Conservation (phyloP, 2,329 filamentous ascomycete genomes). For the Xylariaceae sp. region DNA sequence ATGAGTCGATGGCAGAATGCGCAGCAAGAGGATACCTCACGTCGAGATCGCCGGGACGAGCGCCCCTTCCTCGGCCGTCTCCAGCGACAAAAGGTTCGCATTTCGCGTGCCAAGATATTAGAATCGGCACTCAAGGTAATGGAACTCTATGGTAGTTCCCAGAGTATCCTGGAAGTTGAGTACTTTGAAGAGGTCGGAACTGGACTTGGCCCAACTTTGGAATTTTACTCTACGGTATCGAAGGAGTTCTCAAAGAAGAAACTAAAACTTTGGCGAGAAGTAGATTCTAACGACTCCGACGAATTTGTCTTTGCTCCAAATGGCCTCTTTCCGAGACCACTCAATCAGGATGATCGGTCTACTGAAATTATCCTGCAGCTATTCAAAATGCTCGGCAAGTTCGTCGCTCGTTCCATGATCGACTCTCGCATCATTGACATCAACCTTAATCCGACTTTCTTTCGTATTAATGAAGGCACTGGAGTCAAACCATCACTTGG, state of each 20-base stretch:
- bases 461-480: constrained; percentile 82
- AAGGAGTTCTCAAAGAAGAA: constrained; percentile 98
- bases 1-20: constrained; percentile 98
- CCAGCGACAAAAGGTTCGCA: constrained; percentile 97
- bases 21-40: constrained; percentile 78
- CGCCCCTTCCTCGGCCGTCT: constrained; percentile 88
- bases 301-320: constrained; percentile 86
- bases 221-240: constrained; percentile 97
- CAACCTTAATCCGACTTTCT: constrained; percentile 96
- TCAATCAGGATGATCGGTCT: constrained; percentile 80
- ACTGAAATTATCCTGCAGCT: constrained; percentile 87
- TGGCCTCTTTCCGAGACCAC: constrained; percentile 89
- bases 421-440: constrained; percentile 98
- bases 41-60: constrained; percentile 86
- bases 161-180: constrained; percentile 94
- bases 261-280: constrained; percentile 94
- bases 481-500: constrained; percentile 82
- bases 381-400: constrained; percentile 94
- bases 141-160: constrained; percentile 96
- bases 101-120: constrained; percentile 90
- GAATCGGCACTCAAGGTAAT: constrained; percentile 98
- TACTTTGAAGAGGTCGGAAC: constrained; percentile 99
- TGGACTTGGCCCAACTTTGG: constrained; percentile 89
- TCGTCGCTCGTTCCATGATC: constrained; percentile 96
- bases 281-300: constrained; percentile 72